These are phyloP conservation scores for Selenicereus undatus DNA, from an alignment of 148 eudicot genomes.

Conservation along the genomic window DNA sequence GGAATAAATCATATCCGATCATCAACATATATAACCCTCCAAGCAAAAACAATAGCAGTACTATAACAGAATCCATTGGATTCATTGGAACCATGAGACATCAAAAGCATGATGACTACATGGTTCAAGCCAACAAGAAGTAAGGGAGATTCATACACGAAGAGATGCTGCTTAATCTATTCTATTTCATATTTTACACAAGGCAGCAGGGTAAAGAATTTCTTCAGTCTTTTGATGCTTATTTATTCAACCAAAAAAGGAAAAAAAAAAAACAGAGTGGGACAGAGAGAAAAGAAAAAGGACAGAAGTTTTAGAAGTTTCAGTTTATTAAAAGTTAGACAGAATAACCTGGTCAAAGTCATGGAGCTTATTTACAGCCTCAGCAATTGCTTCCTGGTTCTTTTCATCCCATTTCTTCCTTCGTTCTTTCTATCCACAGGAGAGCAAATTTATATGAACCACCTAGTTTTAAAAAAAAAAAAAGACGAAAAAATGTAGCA, in stretches of 20 bases:
- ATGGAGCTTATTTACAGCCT: slow-evolving; percentile 64
- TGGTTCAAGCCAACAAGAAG: background rate
- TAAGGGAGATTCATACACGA: background rate
- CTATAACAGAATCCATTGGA: background rate
- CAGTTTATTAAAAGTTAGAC: background rate
- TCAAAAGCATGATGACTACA: background rate
- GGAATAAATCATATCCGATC: background rate
- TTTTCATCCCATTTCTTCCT: slow-evolving; percentile 90
- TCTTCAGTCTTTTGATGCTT: background rate
- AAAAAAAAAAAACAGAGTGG: too few species aligned
- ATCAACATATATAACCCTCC: background rate
- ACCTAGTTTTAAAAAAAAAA: background rate
- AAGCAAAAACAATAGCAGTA: background rate
- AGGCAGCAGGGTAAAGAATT: background rate
- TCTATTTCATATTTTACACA: background rate
- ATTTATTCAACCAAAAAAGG: too few species aligned
- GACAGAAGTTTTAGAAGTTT: background rate
- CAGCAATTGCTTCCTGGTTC: slow-evolving; percentile 87
- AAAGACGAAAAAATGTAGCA: background rate
- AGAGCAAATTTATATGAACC: background rate
- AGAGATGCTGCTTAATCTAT: background rate
- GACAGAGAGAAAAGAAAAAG: background rate
- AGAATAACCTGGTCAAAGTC: slow-evolving; percentile 76
- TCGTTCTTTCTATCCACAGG: slow-evolving; percentile 67
- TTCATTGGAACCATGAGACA: background rate